phyloP scores from a whole-genome alignment of 2,329 filamentous ascomycete species.

The Cryoendolithus antarcticus region DNA sequence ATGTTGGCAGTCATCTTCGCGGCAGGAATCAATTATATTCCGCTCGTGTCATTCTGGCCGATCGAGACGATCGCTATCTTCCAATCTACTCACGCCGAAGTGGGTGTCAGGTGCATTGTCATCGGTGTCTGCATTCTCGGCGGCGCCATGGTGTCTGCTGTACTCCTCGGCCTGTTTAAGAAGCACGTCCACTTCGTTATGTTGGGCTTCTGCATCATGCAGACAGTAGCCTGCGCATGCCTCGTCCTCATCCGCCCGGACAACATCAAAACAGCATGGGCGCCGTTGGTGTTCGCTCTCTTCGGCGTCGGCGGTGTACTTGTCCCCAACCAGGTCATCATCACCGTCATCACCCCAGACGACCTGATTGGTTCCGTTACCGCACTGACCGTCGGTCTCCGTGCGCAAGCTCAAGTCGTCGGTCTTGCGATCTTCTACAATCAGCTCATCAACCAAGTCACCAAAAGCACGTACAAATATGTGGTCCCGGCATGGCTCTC shows the following conservation, averaged over 20 bases:
- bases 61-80: constrained; percentile 31
- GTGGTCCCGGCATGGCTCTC: no score
- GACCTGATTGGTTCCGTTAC: constrained; percentile 59
- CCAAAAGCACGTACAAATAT: no score
- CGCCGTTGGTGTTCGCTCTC: constrained; percentile 44
- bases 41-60: constrained; percentile 46
- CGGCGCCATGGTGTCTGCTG: constrained; percentile 46
- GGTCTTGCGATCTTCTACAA: constrained; percentile 46
- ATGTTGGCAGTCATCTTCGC: constrained; percentile 31
- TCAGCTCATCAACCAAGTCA: no score
- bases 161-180: constrained; percentile 43
- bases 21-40: constrained; percentile 28
- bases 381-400: constrained; percentile 54
- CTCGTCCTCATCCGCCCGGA: constrained; percentile 12
- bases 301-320: constrained; percentile 55
- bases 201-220: constrained; percentile 46
- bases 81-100: no score
- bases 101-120: no score
- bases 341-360: constrained; percentile 56
- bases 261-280: constrained; percentile 20
- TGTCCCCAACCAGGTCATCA: constrained; percentile 51
- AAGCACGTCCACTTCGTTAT: constrained; percentile 48
- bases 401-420: constrained; percentile 37
- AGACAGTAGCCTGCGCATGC: constrained; percentile 43
- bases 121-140: constrained; percentile 48